phyloP scores from a whole-genome alignment of 306 rosid genomes.

The Casuarina glauca region DNA sequence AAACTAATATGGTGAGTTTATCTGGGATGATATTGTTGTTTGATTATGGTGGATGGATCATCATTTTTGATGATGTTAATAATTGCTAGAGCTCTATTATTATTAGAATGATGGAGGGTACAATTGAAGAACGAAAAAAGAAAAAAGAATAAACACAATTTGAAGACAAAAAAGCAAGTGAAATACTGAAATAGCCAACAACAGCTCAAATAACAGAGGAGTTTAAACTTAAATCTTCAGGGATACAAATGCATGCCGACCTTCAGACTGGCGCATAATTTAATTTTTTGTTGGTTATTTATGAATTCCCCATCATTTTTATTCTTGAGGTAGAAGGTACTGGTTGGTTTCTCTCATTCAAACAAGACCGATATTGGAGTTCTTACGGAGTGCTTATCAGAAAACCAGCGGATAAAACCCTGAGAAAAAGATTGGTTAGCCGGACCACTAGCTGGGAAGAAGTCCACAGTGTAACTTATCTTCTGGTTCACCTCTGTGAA shows the following conservation, averaged over 20 bases:
- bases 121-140: too few relatives aligned
- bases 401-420: slow-evolving; percentile 52
- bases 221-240: not conserved
- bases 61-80: too few relatives aligned
- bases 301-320: not conserved
- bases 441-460: slow-evolving; percentile 20
- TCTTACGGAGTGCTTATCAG: slow-evolving; percentile 40
- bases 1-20: too few relatives aligned
- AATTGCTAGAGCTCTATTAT: too few relatives aligned
- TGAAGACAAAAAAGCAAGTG: too few relatives aligned
- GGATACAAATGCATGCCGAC: not conserved
- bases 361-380: slow-evolving; percentile 41
- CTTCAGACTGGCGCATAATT: not conserved
- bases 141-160: too few relatives aligned
- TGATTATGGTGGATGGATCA: too few relatives aligned
- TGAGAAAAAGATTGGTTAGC: slow-evolving; percentile 23
- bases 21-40: too few relatives aligned
- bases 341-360: slow-evolving; percentile 18
- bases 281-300: slow-evolving; percentile 21
- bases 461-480: slow-evolving; percentile 26
- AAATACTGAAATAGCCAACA: not conserved
- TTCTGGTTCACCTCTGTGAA: slow-evolving; percentile 47
- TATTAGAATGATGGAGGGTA: too few relatives aligned
- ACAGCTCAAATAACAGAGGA: not conserved
- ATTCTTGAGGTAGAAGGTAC: not conserved